These are phyloP conservation scores for Auricularia cornea DNA, from an alignment of 768 basidiomycete genomes.

Conservation along the genomic window DNA sequence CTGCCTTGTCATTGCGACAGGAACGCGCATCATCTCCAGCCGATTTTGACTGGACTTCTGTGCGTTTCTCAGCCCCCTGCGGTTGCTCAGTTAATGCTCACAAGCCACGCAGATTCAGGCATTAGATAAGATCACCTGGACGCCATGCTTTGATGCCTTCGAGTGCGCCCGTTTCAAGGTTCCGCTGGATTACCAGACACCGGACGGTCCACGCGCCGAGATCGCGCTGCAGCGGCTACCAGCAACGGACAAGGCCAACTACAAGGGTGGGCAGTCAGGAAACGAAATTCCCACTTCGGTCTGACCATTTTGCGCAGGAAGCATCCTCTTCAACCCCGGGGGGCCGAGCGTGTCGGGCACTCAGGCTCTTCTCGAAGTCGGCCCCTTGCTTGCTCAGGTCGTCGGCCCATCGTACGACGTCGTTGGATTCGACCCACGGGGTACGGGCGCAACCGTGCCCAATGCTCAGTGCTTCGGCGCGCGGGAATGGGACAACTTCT, in stretches of 20 bases:
- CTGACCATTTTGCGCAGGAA: background rate
- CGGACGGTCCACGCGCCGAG: background rate
- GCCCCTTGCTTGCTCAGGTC: background rate
- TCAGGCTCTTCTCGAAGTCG: background rate
- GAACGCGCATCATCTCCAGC: too few species aligned
- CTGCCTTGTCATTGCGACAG: too few species aligned
- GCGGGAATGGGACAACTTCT: background rate
- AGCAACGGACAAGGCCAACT: background rate
- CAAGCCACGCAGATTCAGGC: too few species aligned
- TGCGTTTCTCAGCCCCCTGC: too few species aligned
- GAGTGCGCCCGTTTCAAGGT: background rate
- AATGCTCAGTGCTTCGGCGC: background rate
- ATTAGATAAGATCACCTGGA: background rate
- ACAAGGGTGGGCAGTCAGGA: background rate
- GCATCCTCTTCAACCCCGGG: background rate
- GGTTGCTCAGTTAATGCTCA: too few species aligned
- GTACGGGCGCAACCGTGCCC: background rate
- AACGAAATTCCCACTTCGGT: too few species aligned
- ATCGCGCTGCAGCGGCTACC: background rate
- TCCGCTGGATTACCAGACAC: background rate
- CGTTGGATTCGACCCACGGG: background rate
- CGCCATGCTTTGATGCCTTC: background rate
- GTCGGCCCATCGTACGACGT: background rate
- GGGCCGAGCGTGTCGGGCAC: background rate
- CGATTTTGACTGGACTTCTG: too few species aligned